phyloP scores from a whole-genome alignment of 140 eudicot species.

The Oenanthe javanica region DNA sequence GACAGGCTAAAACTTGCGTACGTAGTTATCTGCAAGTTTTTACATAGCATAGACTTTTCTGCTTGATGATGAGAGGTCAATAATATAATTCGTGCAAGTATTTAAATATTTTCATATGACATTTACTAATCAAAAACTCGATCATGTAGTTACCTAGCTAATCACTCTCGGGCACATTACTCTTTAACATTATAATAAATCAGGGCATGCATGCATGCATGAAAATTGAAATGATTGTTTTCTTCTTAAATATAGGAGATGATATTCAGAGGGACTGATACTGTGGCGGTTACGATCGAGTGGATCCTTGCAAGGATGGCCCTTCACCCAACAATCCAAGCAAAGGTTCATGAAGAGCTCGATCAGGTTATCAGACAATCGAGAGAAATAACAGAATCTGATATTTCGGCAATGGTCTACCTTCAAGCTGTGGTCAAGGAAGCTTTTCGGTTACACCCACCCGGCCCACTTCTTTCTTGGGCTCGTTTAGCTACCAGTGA shows the following conservation, averaged over 20 bases:
- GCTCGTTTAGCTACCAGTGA: slow-evolving; percentile 60
- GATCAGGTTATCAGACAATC: slow-evolving; percentile 56
- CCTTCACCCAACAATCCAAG: slow-evolving; percentile 62
- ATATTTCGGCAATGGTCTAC: slow-evolving; percentile 47
- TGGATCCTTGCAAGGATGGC: slow-evolving; percentile 84
- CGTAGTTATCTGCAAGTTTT: too few species aligned
- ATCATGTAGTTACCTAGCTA: too few species aligned
- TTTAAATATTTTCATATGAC: too few species aligned
- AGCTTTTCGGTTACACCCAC: slow-evolving; percentile 75
- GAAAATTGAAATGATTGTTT: background rate
- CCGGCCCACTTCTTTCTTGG: slow-evolving; percentile 91
- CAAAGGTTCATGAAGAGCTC: slow-evolving; percentile 63
- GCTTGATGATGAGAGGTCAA: too few species aligned
- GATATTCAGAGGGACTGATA: slow-evolving; percentile 91
- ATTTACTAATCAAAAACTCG: too few species aligned
- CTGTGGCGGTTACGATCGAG: slow-evolving; percentile 71
- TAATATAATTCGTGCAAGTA: too few species aligned
- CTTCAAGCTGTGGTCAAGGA: slow-evolving; percentile 74
- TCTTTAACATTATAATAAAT: background rate
- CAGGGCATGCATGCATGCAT: background rate
- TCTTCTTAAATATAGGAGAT: slow-evolving; percentile 42
- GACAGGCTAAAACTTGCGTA: background rate
- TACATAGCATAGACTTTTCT: too few species aligned
- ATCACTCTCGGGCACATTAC: background rate
- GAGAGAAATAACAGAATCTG: slow-evolving; percentile 57